Percentiles rank a stretch among this genome's conserved stretches.
These are phyloP conservation scores for Haplosporangium sp. DNA, from an alignment of 371 early-diverging fungal genomes.

Conservation along the genomic window DNA sequence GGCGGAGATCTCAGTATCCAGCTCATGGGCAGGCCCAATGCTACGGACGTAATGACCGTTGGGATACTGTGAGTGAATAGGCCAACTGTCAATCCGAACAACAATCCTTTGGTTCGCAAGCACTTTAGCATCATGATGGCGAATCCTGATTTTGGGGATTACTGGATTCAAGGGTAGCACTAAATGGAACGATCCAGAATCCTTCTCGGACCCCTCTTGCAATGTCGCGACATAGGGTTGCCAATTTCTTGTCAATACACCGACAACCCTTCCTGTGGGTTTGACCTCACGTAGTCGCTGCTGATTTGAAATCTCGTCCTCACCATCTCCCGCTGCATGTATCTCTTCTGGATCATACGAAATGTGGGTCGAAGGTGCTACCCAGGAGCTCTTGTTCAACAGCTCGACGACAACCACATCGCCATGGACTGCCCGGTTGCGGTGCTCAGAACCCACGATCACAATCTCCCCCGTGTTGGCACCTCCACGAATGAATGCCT, in stretches of 20 bases:
- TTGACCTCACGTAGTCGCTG: slow-evolving; percentile 34
- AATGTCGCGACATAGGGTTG: slow-evolving; percentile 91
- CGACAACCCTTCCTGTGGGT: slow-evolving; percentile 82
- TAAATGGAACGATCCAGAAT: slow-evolving; percentile 71
- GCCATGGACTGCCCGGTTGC: slow-evolving; percentile 89
- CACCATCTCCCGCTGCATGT: slow-evolving; percentile 56
- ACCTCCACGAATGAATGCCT: slow-evolving; percentile 68
- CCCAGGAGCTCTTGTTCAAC: slow-evolving; percentile 74
- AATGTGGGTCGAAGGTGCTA: slow-evolving; percentile 61
- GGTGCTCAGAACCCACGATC: slow-evolving; percentile 73
- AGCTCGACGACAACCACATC: slow-evolving; percentile 86
- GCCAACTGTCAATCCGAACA: slow-evolving; percentile 92
- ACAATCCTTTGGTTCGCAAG: slow-evolving; percentile 85
- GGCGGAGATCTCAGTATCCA: slow-evolving; percentile 81
- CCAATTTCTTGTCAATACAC: slow-evolving; percentile 89
- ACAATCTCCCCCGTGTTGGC: slow-evolving; percentile 66
- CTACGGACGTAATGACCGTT: slow-evolving; percentile 91
- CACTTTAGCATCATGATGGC: slow-evolving; percentile 78
- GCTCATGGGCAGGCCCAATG: slow-evolving; percentile 76
- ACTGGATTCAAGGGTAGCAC: slow-evolving; percentile 84
- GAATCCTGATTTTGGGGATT: slow-evolving; percentile 92
- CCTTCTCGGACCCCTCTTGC: slow-evolving; percentile 67
- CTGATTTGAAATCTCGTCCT: slow-evolving; percentile 26
- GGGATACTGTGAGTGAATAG: slow-evolving; percentile 80
- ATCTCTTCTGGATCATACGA: slow-evolving; percentile 59